phyloP scores from a whole-genome alignment of 2,329 filamentous ascomycete genomes.

The Aschersonia sp. region DNA sequence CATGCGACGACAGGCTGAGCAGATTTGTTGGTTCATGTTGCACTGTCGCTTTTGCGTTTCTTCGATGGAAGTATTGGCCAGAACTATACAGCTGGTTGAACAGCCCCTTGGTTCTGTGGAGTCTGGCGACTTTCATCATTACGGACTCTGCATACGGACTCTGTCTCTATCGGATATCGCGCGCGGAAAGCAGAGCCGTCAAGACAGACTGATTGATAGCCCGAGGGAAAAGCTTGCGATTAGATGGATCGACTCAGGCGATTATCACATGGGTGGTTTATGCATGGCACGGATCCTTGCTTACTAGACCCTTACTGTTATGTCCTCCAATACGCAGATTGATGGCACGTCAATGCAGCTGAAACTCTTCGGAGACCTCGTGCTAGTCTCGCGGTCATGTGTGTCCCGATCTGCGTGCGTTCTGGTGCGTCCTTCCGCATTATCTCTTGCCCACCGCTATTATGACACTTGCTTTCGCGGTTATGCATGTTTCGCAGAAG shows the following conservation, averaged over 20 bases:
- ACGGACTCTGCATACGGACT: slow-evolving; percentile 5
- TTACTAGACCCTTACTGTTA: neutral
- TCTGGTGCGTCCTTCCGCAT: no score
- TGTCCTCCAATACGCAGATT: neutral
- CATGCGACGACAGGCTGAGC: slow-evolving; percentile 2
- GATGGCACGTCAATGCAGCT: no score
- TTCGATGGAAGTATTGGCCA: slow-evolving; percentile 6
- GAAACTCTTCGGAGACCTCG: no score
- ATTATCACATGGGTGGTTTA: no score
- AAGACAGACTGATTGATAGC: neutral
- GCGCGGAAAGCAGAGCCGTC: neutral
- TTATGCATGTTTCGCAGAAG: neutral
- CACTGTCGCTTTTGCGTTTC: slow-evolving; percentile 5
- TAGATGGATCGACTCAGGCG: neutral
- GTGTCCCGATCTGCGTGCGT: no score
- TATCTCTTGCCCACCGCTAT: neutral
- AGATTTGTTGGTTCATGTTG: slow-evolving; percentile 6
- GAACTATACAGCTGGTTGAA: slow-evolving; percentile 5
- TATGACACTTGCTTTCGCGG: neutral
- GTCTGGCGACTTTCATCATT: slow-evolving; percentile 3
- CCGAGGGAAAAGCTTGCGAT: neutral
- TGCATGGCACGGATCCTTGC: neutral
- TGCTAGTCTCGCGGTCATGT: no score
- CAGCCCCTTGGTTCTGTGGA: slow-evolving; percentile 5
- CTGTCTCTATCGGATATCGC: slow-evolving; percentile 1